These are phyloP conservation scores for Salvia rosmarinus DNA, from an alignment of 257 asterid genomes.

Conservation along the genomic window DNA sequence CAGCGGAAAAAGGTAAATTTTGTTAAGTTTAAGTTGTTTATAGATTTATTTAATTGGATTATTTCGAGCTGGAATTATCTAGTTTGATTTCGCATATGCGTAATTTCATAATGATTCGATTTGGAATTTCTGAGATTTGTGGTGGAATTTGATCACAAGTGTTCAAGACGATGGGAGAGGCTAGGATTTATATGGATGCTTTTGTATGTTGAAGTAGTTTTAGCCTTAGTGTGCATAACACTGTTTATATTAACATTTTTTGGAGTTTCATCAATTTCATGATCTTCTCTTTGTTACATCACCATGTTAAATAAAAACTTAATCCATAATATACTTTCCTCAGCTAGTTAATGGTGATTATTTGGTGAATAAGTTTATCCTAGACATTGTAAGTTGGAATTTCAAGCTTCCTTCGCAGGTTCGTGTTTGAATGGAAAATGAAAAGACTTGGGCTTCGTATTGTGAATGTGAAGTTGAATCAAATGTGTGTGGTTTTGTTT, in stretches of 20 bases:
- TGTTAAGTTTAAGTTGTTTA: conserved; percentile 26
- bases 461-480: neutral
- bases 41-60: neutral
- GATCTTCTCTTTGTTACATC: conserved; percentile 1
- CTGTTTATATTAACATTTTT: neutral
- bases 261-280: conserved; percentile 11
- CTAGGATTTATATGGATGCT: conserved; percentile 16
- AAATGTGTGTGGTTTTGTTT: neutral
- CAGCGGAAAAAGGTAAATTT: conserved; percentile 70
- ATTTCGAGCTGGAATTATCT: conserved; percentile 13
- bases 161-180: conserved; percentile 15
- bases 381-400: conserved; percentile 17
- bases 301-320: neutral
- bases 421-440: conserved; percentile 11
- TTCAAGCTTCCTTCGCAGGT: neutral
- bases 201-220: neutral
- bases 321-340: neutral
- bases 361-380: conserved; percentile 11
- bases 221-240: neutral
- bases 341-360: neutral
- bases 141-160: conserved; percentile 7
- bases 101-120: conserved; percentile 20
- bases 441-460: neutral
- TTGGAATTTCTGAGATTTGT: conserved; percentile 5
- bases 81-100: neutral